phyloP scores from a whole-genome alignment of 2,329 filamentous ascomycete genomes.

The Talaromyces sp. region DNA sequence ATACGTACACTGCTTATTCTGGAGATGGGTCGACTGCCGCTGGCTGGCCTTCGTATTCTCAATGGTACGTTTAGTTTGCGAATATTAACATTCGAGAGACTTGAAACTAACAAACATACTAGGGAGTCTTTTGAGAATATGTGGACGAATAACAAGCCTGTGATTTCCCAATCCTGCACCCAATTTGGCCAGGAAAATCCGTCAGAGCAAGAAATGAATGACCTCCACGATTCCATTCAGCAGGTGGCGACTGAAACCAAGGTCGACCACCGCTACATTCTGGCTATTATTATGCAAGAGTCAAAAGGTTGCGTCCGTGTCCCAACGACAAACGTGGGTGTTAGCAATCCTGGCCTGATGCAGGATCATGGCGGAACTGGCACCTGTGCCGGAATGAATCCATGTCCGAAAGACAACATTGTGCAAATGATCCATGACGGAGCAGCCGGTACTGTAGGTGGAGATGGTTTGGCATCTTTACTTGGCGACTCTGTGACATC shows the following conservation, averaged over 20 bases:
- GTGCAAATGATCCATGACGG: constrained; percentile 22
- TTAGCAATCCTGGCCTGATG: constrained; percentile 36
- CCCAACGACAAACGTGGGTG: constrained; percentile 32
- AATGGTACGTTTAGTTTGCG: constrained; percentile 16
- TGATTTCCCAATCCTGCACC: constrained; percentile 2
- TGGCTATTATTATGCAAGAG: constrained; percentile 38
- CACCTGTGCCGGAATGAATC: background rate
- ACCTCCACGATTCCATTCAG: constrained; percentile 27
- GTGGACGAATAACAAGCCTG: constrained; percentile 6
- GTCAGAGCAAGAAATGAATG: constrained; percentile 15
- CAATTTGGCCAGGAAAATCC: constrained; percentile 10
- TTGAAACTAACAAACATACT: background rate
- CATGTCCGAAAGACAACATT: background rate
- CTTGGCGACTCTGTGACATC: background rate
- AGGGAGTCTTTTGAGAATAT: constrained; percentile 8
- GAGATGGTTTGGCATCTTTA: background rate
- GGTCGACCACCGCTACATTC: constrained; percentile 34
- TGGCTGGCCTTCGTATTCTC: constrained; percentile 25
- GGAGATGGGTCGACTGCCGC: constrained; percentile 23
- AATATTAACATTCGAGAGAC: background rate
- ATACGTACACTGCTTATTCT: constrained; percentile 27
- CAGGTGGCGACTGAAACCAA: constrained; percentile 20
- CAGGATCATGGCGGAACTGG: constrained; percentile 4
- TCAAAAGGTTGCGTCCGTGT: constrained; percentile 36
- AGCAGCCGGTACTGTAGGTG: background rate